Base-by-base conservation (phyloP, 2,329 filamentous ascomycete genomes). In the Verticillium longisporum region DNA sequence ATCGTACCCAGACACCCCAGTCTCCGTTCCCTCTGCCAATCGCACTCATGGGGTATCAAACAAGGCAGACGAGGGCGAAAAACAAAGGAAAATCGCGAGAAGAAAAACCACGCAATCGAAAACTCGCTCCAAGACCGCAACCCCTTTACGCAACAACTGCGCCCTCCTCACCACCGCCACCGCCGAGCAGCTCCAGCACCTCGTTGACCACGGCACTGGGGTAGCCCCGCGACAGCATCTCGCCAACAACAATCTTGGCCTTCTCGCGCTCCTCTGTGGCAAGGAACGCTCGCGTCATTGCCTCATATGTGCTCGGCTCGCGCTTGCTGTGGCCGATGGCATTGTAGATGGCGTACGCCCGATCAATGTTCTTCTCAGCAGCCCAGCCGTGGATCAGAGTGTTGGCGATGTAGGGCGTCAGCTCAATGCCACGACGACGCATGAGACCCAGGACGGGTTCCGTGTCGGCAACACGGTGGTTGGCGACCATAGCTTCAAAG, bases 391-490 rank as follows among this genome's bases (percentile, higher is more conserved):
- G 93, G 70, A 99, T 98, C 55, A 99, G 83, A 6, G 94, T 97
- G 79, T 99, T 99, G 71, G 95, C 95, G 71, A 99, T 98, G 77
- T 99, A 99, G 0, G 95, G 90, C 2, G 95, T 98, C 80, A 98
- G 87, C 68, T 92, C 89, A 11, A 99, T 88, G 41, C 86, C 78
- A 62, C 85, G 86, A 57, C 78, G 74, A 60, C 80, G 82, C 95
- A 99, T 98, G 67, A 91, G 83, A 26, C 78, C 77, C 18, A 98
- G 84, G 7, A 97, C 75, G 0, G 86, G 75, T 69, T 93, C 87
- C 0, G 92, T 94, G 63, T 89, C 88, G 33, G 81, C 79, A 54
- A 97, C 92, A 63, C 85, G 82, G 75, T 96, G 91, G 75, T 98
- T 98, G 72, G 94, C 94, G 57, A 98, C 95, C 87, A 98, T 94